A percentile compares a stretch with the other conserved stretches of the same genome.
Conservation (phyloP, 257 asterid genomes). For the Oldenlandia corymbosa region DNA sequence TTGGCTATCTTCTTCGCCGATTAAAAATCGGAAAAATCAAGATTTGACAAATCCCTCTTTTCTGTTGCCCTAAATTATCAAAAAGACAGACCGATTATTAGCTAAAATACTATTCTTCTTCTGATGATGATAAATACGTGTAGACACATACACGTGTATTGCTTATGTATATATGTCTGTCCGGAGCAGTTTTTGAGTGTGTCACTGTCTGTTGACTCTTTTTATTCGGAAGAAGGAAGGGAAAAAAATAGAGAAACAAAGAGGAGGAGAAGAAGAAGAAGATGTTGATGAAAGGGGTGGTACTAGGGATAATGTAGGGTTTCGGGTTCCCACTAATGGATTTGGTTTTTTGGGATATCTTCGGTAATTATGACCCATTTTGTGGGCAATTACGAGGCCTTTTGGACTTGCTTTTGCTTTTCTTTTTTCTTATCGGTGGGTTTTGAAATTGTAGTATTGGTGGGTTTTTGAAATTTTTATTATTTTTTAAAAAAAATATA, state of each 20-base stretch:
- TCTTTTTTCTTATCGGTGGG: no score
- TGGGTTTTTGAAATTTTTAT: no score
- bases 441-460: no score
- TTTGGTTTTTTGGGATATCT: not conserved
- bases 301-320: conserved; percentile 10
- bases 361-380: not conserved
- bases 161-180: not conserved
- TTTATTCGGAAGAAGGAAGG: not conserved
- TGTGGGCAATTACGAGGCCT: not conserved
- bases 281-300: not conserved
- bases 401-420: not conserved
- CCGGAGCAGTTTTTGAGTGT: not conserved
- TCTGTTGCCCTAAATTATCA: not conserved
- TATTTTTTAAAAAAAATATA: no score
- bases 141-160: no score
- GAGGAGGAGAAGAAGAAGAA: not conserved
- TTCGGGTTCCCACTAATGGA: conserved; percentile 1
- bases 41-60: no score
- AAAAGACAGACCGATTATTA: no score
- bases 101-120: not conserved
- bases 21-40: not conserved
- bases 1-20: conserved; percentile 13
- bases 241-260: no score
- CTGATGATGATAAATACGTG: no score
- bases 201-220: conserved; percentile 15